Conservation (phyloP, 1,284 basidiomycete genomes). For the Ustilago lituana region DNA sequence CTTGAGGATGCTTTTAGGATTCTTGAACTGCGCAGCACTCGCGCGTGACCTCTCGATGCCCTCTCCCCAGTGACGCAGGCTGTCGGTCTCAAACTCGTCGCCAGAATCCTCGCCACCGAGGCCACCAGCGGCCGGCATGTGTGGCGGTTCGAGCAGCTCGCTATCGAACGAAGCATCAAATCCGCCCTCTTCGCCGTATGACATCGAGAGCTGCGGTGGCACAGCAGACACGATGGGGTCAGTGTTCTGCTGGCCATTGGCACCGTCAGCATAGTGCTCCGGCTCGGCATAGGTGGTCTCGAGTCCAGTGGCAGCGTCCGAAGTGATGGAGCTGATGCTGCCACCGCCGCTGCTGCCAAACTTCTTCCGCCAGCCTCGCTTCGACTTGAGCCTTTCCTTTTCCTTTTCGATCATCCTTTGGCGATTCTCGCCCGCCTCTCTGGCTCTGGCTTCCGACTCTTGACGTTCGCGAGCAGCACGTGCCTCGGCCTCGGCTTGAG, state of each 20-base stretch:
- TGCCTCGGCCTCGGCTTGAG: constrained; percentile 63
- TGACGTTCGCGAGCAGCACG: constrained; percentile 71
- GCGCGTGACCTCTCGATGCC: constrained; percentile 75
- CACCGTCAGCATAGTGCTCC: constrained; percentile 21
- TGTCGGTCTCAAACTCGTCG: constrained; percentile 71
- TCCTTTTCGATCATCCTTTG: constrained; percentile 69
- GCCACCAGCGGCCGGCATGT: constrained; percentile 69
- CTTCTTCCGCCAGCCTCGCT: constrained; percentile 63
- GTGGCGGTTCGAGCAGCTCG: constrained; percentile 81
- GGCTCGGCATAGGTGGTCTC: constrained; percentile 52
- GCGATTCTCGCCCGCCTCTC: constrained; percentile 67
- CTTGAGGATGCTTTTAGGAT: constrained; percentile 88
- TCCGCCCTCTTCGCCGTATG: constrained; percentile 70
- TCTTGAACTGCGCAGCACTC: constrained; percentile 74
- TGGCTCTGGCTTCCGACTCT: constrained; percentile 71
- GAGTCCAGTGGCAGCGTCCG: constrained; percentile 49
- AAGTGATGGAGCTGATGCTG: constrained; percentile 47
- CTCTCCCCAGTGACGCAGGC: constrained; percentile 71
- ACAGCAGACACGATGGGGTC: constrained; percentile 34
- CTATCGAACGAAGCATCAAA: constrained; percentile 74
- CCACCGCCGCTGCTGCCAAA: constrained; percentile 66
- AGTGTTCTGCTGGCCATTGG: constrained; percentile 4
- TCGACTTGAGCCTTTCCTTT: constrained; percentile 67
- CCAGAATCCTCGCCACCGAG: constrained; percentile 65
- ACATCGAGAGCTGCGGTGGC: constrained; percentile 34